Evolutionary conservation across 108 stramenopile species (phyloP), one percentile per base, ranked within the genome.

Genomic region (Cyclotella sp.): DNA sequence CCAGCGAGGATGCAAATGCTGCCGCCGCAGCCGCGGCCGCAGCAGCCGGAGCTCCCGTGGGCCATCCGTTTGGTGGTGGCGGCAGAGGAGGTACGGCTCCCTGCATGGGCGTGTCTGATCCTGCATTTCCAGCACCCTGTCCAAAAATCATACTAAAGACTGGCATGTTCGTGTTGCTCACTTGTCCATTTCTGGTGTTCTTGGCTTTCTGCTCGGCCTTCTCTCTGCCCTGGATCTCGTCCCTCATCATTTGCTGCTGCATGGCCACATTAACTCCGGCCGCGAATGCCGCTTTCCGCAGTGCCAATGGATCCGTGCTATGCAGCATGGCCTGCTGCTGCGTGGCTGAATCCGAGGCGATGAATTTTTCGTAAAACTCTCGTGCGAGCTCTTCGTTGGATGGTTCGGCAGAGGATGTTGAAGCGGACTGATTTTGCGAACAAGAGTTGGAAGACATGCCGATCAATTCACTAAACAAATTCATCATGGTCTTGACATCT

Each of bases 131-230:
- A n/a, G 13, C 55, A 9, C 24, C 55, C 12, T 55, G 19, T 24
- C 78, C 78, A 62, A 79, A 73, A 24, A 61, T 47, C 59, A 79
- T 65, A 26, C 70, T 68, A 39, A 73, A 79, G 29, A 63, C 72
- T 12, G 67, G 67, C 40, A 66, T 26, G 24, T 72, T 72, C 27
- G 16, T 30, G 47, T 39, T 47, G 65, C 54, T 66, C n/a, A 29
- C 39, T 53, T 0, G 26, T 39, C 2, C 47, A 52, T 12, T 41
- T 22, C 40, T 54, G 15, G 13, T 10, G 13, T 49, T 41, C 34
- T 44, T 62, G 19, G 34, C 22, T 39, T 74, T 40, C 63, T 52
- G 52, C 41, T 65, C 53, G 22, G 19, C 43, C 21, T 49, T 73
- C 62, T 64, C 39, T 27, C 43, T 51, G 24, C 0, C 28, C 10